Base-by-base conservation (phyloP, 306 rosid genomes). In the Alnus rubra region DNA sequence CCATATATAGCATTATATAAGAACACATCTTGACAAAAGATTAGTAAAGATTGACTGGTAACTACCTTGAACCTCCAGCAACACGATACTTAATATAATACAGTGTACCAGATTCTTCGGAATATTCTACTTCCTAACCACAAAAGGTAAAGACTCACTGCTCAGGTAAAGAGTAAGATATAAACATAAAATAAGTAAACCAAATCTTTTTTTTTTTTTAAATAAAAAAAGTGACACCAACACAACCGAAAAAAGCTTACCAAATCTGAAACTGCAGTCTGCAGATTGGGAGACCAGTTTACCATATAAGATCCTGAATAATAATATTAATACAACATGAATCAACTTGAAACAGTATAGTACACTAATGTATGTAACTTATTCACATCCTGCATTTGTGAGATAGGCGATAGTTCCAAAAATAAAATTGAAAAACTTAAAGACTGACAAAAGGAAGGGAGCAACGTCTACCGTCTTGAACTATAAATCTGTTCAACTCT, bases 191-290 rank as follows among this genome's bases (percentile, higher is more conserved):
- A 76, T 69, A 60, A 58, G 50, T 47, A 56, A 74, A 31, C 3
- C 44, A 39, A 39, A 39, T 23, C 28, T 0, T 23, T 23, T 39
- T 39, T 3, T 0, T 23, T 23, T 39, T 39, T 3, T 3, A 39
- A 39, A 5, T 0, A 39, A 39, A 39, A 49, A 12, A 77, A 13
- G 52, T 74, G 51, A 16, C 74, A 45, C 2, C 23, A 67, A 70
- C 13, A 47, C 80, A 78, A 72, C 65, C 37, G 54, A 68, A 77
- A 23, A 28, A 45, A 67, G 80, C 88, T 79, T 85, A 90, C 98
- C 93, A 94, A 81, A 85, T 94, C 98, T 49, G 98, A 94, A 83
- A 94, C 97, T 67, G 98, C 98, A 82, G 98, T 94, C 82, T 94
- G 98, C 78, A 94, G 87, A 85, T 79, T 75, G 45, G 98, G 98